phyloP scores from a whole-genome alignment of 2,329 filamentous ascomycete species.

The Tolypocladium guangdongense region DNA sequence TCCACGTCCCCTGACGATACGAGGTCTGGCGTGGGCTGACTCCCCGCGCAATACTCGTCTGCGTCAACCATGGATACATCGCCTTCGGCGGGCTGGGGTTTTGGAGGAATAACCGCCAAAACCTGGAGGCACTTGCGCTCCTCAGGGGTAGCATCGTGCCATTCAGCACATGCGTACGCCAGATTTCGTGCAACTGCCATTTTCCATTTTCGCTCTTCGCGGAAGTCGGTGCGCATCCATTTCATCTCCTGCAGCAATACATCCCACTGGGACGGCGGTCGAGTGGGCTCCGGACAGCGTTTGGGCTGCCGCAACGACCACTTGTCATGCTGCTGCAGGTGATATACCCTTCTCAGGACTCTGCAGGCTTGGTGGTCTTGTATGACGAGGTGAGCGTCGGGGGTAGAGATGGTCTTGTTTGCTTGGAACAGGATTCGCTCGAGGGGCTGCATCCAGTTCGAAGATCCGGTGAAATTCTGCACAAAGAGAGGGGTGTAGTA shows the following conservation, averaged over 20 bases:
- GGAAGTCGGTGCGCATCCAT: conserved; percentile 96
- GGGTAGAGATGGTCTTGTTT: conserved; percentile 81
- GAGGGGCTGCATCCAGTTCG: conserved; percentile 50
- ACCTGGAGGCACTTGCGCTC: conserved; percentile 61
- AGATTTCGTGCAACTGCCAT: conserved; percentile 67
- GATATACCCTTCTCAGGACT: conserved; percentile 76
- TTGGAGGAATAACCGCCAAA: conserved; percentile 38
- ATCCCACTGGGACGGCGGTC: conserved; percentile 74
- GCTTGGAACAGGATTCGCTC: conserved; percentile 70
- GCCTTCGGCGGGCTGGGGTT: conserved; percentile 11
- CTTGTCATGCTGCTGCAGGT: conserved; percentile 79
- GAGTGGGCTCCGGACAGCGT: conserved; percentile 67
- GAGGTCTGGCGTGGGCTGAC: conserved; percentile 55
- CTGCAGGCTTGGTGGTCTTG: conserved; percentile 81
- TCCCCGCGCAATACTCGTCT: conserved; percentile 22
- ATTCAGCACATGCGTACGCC: conserved; percentile 75
- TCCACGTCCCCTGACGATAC: conserved; percentile 54
- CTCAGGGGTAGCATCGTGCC: conserved; percentile 54
- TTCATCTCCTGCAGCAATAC: conserved; percentile 83
- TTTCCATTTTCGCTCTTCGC: conserved; percentile 93
- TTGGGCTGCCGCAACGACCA: conserved; percentile 90
- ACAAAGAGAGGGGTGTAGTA: conserved; percentile 55
- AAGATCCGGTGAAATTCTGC: conserved; percentile 42
- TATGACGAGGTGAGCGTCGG: conserved; percentile 72
- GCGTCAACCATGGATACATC: conserved; percentile 24